phyloP scores from a whole-genome alignment of 2,329 filamentous ascomycete genomes.

The Calonectria leucothoes region DNA sequence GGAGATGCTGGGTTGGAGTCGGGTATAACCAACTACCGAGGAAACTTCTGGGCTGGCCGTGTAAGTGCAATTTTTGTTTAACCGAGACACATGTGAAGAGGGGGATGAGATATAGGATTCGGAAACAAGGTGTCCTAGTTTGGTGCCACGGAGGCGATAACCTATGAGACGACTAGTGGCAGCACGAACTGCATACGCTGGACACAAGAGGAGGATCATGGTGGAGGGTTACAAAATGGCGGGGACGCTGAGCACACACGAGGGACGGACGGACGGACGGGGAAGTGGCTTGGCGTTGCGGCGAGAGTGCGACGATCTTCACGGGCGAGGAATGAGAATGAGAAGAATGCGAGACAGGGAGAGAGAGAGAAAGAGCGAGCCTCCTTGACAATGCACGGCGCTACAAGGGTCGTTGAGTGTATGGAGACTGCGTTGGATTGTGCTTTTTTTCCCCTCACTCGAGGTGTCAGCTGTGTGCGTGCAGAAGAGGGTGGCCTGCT shows the following conservation, averaged over 20 bases:
- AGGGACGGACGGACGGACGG: not conserved
- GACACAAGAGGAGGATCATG: not conserved
- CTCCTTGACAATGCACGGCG: not conserved
- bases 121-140: not conserved
- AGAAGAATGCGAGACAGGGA: not conserved
- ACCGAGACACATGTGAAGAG: slow-evolving; percentile 10
- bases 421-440: no score
- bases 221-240: slow-evolving; percentile 1
- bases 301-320: not conserved
- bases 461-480: not conserved
- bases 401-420: slow-evolving; percentile 1
- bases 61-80: not conserved
- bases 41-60: not conserved
- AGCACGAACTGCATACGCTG: not conserved
- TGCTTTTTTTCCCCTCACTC: not conserved
- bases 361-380: not conserved
- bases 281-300: not conserved
- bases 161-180: not conserved
- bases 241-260: not conserved
- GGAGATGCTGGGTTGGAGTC: not conserved
- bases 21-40: not conserved
- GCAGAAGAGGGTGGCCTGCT: not conserved
- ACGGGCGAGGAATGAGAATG: not conserved
- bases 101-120: not conserved
- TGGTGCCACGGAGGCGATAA: not conserved